Evolutionary conservation across 306 rosid species (phyloP).

Genomic region (Leucaena leucocephala): DNA sequence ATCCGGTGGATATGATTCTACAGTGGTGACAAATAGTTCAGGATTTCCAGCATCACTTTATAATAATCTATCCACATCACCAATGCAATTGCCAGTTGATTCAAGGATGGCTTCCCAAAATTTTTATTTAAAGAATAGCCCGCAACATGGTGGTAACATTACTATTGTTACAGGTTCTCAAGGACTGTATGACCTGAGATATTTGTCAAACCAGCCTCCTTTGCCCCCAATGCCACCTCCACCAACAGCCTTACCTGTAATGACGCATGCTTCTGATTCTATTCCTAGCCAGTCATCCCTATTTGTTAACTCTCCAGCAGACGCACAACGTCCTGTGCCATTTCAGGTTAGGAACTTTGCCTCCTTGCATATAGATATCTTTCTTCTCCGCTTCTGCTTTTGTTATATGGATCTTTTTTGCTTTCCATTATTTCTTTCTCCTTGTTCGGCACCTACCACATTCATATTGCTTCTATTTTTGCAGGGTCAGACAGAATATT

Average conservation of each 20-base stretch:
- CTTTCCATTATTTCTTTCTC: slow-evolving; percentile 18
- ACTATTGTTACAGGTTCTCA: slow-evolving; percentile 71
- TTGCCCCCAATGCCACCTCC: slow-evolving; percentile 97
- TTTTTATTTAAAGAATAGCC: slow-evolving; percentile 64
- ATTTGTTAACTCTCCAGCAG: slow-evolving; percentile 59
- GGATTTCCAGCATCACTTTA: slow-evolving; percentile 60
- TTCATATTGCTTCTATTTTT: slow-evolving; percentile 22
- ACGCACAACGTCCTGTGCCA: slow-evolving; percentile 59
- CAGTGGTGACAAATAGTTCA: slow-evolving; percentile 51
- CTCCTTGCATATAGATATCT: slow-evolving; percentile 7
- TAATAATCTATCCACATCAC: slow-evolving; percentile 55
- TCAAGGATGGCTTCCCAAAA: slow-evolving; percentile 62
- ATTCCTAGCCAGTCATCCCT: slow-evolving; percentile 65
- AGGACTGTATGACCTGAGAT: slow-evolving; percentile 82
- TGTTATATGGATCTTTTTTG: slow-evolving; percentile 26
- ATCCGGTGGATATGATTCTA: slow-evolving; percentile 68
- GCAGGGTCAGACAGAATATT: slow-evolving; percentile 80
- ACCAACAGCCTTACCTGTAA: slow-evolving; percentile 57
- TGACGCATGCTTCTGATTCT: slow-evolving; percentile 65
- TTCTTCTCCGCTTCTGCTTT: slow-evolving; percentile 27
- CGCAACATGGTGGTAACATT: slow-evolving; percentile 67
- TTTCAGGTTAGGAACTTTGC: slow-evolving; percentile 62
- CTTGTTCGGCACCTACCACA: slow-evolving; percentile 8
- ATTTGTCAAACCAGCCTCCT: slow-evolving; percentile 85
- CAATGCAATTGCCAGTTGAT: slow-evolving; percentile 63